Evolutionary conservation across 2,329 filamentous ascomycete species (phyloP).

Genomic region (Ascochyta clinopodiicola): DNA sequence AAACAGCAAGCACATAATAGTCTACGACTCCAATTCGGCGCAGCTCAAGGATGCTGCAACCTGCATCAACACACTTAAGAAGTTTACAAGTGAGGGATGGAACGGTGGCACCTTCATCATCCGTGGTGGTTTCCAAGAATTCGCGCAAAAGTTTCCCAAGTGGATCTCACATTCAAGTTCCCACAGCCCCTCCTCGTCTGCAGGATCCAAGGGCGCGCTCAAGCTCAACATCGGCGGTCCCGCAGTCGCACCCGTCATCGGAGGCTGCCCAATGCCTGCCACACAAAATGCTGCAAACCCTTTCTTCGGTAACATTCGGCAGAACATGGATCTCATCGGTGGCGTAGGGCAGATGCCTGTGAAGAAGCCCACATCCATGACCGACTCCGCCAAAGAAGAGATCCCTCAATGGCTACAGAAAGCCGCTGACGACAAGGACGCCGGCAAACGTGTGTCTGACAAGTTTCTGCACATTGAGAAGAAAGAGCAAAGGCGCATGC

Average conservation of each 20-base stretch:
- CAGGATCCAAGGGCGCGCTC: conserved; percentile 32
- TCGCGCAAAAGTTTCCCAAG: conserved; percentile 70
- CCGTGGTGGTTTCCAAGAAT: conserved; percentile 79
- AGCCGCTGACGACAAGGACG: conserved; percentile 70
- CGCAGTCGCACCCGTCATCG: conserved; percentile 77
- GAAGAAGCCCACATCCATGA: conserved; percentile 63
- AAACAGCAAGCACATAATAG: conserved; percentile 76
- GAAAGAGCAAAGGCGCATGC: conserved; percentile 90
- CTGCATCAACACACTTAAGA: conserved; percentile 87
- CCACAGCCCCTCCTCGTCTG: conserved; percentile 29
- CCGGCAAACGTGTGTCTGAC: conserved; percentile 80
- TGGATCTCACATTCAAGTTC: conserved; percentile 58
- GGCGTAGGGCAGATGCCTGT: conserved; percentile 83
- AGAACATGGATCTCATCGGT: conserved; percentile 93
- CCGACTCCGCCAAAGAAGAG: conserved; percentile 54
- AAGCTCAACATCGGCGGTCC: conserved; percentile 45
- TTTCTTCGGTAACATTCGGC: conserved; percentile 94
- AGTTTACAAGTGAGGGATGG: conserved; percentile 87
- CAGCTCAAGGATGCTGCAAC: conserved; percentile 81
- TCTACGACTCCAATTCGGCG: conserved; percentile 81
- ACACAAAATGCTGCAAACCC: conserved; percentile 76
- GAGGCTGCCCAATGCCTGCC: conserved; percentile 82
- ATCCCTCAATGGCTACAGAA: conserved; percentile 80
- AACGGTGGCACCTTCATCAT: conserved; percentile 75
- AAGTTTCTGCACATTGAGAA: conserved; percentile 85